Evolutionary conservation across 495 filamentous ascomycete genomes (phyloP).

Genomic region (Xylaria flabelliformis): DNA sequence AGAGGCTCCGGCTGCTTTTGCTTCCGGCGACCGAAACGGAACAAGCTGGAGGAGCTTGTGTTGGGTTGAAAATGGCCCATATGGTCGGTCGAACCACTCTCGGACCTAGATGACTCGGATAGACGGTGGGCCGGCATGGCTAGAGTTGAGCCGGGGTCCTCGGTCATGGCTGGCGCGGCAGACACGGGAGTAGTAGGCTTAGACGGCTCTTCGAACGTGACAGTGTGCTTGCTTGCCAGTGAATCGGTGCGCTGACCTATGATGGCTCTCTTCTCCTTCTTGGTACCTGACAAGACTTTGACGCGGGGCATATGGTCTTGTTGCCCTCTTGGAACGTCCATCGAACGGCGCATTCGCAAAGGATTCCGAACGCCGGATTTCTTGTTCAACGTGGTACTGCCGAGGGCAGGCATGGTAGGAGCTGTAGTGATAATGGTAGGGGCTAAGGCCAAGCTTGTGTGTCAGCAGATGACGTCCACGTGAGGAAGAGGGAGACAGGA

Average conservation of each 20-base stretch:
- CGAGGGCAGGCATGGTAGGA: constrained; percentile 74
- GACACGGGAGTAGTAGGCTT: constrained; percentile 61
- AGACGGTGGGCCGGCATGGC: constrained; percentile 72
- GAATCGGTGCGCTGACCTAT: constrained; percentile 50
- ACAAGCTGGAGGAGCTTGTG: constrained; percentile 72
- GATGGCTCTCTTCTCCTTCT: constrained; percentile 49
- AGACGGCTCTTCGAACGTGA: constrained; percentile 72
- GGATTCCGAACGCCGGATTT: constrained; percentile 58
- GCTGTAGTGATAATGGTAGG: constrained; percentile 94
- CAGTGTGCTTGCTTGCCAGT: constrained; percentile 49
- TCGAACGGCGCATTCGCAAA: constrained; percentile 50
- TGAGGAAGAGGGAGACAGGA: constrained; percentile 2
- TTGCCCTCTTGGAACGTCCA: constrained; percentile 48
- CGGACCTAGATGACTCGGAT: constrained; percentile 92
- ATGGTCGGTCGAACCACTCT: constrained; percentile 82
- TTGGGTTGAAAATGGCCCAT: constrained; percentile 66
- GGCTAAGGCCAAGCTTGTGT: constrained; percentile 53
- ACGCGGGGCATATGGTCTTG: constrained; percentile 38
- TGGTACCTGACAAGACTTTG: constrained; percentile 30
- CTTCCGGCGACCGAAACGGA: constrained; percentile 80
- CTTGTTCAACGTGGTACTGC: constrained; percentile 55
- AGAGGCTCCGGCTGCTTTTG: constrained; percentile 77
- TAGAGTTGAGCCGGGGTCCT: constrained; percentile 70
- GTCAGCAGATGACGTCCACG: constrained; percentile 23
- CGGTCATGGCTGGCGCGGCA: constrained; percentile 65